Conservation (phyloP, 345 rosid genomes). For the Brassica carinata region DNA sequence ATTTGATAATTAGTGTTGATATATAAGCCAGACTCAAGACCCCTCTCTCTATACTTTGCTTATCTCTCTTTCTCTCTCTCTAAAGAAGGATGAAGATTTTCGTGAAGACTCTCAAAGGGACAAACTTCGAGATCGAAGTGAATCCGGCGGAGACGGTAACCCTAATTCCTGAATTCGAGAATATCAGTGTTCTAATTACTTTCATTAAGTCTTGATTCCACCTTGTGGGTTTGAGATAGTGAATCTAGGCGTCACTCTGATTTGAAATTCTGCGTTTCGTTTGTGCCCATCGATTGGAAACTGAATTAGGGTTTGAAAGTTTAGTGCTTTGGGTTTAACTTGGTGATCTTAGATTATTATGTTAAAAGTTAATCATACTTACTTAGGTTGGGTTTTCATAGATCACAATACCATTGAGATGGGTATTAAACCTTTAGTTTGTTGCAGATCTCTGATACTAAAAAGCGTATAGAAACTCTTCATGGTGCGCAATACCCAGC, state of each 20-base stretch:
- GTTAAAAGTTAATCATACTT: background rate
- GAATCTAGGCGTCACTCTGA: conserved; percentile 21
- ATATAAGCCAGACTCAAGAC: conserved; percentile 27
- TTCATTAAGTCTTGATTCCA: background rate
- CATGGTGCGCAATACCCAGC: conserved; percentile 80
- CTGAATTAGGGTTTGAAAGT: conserved; percentile 38
- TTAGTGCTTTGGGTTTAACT: conserved; percentile 8
- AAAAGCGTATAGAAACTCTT: conserved; percentile 61
- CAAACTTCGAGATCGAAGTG: conserved; percentile 71
- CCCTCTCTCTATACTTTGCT: conserved; percentile 37
- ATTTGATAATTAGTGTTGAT: conserved; percentile 10
- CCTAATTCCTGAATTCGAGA: conserved; percentile 1
- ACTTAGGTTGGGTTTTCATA: no score
- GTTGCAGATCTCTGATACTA: conserved; percentile 67
- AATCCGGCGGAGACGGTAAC: conserved; percentile 59
- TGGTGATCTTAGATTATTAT: background rate
- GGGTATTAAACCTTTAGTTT: background rate
- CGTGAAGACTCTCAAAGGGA: conserved; percentile 75
- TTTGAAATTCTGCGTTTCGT: conserved; percentile 30
- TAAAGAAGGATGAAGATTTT: conserved; percentile 66
- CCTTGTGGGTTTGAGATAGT: conserved; percentile 11
- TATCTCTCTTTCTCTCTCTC: conserved; percentile 29
- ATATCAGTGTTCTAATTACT: background rate
- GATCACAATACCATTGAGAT: conserved; percentile 5
- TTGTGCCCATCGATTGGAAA: background rate